Evolutionary conservation across 2,329 filamentous ascomycete genomes (phyloP).

Genomic region (Cordyceps javanica): DNA sequence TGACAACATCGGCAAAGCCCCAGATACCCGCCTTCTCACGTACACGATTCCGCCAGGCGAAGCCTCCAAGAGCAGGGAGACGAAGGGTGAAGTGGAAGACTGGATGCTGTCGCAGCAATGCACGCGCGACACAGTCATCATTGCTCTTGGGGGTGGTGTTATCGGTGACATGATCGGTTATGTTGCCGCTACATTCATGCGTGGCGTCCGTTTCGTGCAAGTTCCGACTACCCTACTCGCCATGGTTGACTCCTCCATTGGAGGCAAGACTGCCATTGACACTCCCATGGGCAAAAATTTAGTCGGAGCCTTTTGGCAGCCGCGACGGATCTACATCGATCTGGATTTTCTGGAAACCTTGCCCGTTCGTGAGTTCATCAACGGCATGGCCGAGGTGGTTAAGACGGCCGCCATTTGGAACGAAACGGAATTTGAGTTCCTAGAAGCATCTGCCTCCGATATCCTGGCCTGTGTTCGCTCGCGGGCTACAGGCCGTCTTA

Average conservation of each 20-base stretch:
- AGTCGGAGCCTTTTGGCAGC: slow-evolving; percentile 95
- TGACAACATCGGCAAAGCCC: slow-evolving; percentile 21
- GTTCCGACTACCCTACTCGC: slow-evolving; percentile 90
- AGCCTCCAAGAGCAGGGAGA: slow-evolving; percentile 85
- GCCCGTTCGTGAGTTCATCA: slow-evolving; percentile 88
- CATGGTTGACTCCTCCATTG: slow-evolving; percentile 98
- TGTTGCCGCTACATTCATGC: slow-evolving; percentile 97
- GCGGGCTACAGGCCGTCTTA: slow-evolving; percentile 50
- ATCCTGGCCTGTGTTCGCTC: slow-evolving; percentile 51
- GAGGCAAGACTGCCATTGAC: slow-evolving; percentile 97
- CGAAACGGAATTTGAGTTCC: slow-evolving; percentile 73
- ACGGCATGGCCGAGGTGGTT: slow-evolving; percentile 97
- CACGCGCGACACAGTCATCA: slow-evolving; percentile 88
- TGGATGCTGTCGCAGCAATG: slow-evolving; percentile 93
- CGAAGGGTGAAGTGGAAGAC: slow-evolving; percentile 93
- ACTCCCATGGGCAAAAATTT: slow-evolving; percentile 94
- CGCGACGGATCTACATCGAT: slow-evolving; percentile 89
- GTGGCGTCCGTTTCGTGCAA: slow-evolving; percentile 91
- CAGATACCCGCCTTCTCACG: slow-evolving; percentile 63
- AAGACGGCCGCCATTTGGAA: slow-evolving; percentile 98
- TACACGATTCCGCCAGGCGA: slow-evolving; percentile 88
- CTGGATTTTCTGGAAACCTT: slow-evolving; percentile 85
- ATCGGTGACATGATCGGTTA: slow-evolving; percentile 98
- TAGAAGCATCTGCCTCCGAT: slow-evolving; percentile 73
- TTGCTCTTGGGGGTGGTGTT: slow-evolving; percentile 90